Conservation (phyloP, 2,329 filamentous ascomycete genomes). For the Claviceps purpurea region DNA sequence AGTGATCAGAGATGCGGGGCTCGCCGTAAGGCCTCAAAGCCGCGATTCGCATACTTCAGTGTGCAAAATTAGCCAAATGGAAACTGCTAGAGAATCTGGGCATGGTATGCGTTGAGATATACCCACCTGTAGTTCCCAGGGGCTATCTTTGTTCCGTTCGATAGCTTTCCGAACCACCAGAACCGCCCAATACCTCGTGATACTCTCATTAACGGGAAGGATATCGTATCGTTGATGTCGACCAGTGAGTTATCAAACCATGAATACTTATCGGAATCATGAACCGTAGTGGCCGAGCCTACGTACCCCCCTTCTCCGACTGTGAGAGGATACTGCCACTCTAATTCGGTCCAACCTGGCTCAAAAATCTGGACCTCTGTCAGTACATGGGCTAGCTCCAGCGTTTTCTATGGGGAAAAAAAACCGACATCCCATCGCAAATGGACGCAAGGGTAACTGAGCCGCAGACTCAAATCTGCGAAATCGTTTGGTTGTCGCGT, state of each 20-base stretch:
- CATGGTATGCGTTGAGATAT: not conserved
- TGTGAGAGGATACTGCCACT: conserved; percentile 29
- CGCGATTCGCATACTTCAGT: conserved; percentile 26
- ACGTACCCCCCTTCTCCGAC: conserved; percentile 26
- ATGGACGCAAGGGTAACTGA: conserved; percentile 21
- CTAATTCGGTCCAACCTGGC: conserved; percentile 21
- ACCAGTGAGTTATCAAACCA: conserved; percentile 3
- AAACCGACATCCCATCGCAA: conserved; percentile 23
- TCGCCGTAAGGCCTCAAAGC: conserved; percentile 28
- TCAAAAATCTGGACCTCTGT: conserved; percentile 22
- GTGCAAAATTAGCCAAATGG: not conserved
- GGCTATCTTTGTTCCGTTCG: conserved; percentile 26
- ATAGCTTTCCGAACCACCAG: conserved; percentile 30
- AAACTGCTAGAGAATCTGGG: not conserved
- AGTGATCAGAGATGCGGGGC: conserved; percentile 25
- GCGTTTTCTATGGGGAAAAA: not conserved
- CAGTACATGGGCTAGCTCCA: not conserved
- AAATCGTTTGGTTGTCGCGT: conserved; percentile 16
- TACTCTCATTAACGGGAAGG: conserved; percentile 23
- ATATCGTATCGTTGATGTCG: conserved; percentile 22
- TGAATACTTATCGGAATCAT: conserved; percentile 1
- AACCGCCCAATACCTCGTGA: conserved; percentile 20
- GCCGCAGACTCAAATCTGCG: conserved; percentile 15
- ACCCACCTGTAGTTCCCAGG: conserved; percentile 27
- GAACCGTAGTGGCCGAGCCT: conserved; percentile 24